Evolutionary conservation across 2,329 filamentous ascomycete genomes (phyloP), one percentile per base, ranked within the genome.

Genomic region (Neofusicoccum sp.): DNA sequence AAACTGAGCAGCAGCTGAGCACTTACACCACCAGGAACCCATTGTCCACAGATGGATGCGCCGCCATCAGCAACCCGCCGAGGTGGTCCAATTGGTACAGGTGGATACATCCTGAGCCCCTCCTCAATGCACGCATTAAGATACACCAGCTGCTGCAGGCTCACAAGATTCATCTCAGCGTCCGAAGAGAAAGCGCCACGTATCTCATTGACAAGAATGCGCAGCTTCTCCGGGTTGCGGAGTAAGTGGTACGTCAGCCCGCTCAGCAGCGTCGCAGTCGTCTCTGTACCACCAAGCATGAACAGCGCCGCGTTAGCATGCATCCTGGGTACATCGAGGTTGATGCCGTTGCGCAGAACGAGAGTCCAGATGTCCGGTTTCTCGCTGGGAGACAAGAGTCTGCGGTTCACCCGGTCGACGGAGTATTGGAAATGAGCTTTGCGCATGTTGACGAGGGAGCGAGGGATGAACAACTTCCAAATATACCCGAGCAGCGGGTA

Each of bases 101-200:
- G 76, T 0, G 78, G 78, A 48, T 78, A 79, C 4, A 78, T 49
- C 5, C 78, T 71, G 31, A 79, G 64, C 0, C 68, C 69, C 62
- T 80, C 78, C 33, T 78, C 74, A 6, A 80, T 66, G 41, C 73
- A 75, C 0, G 75, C 76, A n/a, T 70, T 67, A 9, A 79, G 54
- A 60, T 76, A 79, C 0, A 67, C 66, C 14, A 79, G 62, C 2
- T 69, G 61, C 12, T 67, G 65, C 2, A 73, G 62, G 3, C 61
- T 53, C 4, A 68, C 63, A 62, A 78, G 67, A 11, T 63, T 70
- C 58, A 79, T 77, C 3, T 77, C 72, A 1, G 71, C 68, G 1
- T 62, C 57, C 20, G 47, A 64, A 1, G 60, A 4, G 48, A 73
- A 74, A 1, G 68, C 44, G 8, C 57, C 49, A 3, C 73, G 67